Base-by-base conservation (phyloP, 108 stramenopile genomes). In the Nitzschia sp. region DNA sequence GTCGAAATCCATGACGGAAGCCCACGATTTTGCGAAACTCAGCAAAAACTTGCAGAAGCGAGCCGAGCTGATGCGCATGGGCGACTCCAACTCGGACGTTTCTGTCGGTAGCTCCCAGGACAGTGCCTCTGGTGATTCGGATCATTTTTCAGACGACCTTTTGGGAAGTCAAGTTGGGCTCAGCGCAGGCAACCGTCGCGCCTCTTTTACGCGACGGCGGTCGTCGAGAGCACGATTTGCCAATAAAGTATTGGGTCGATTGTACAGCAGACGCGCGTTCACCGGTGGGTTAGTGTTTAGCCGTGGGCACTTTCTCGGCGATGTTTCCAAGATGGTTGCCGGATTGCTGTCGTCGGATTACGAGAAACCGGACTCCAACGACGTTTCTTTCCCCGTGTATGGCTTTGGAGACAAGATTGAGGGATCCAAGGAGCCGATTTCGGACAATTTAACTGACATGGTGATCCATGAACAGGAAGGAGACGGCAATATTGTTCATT, bases 251-350 rank as follows among this genome's bases (percentile, higher is more conserved):
- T 77, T 94, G 18, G 89, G 87, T 26, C 75, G 88, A 18, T 64
- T 94, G 30, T 90, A 89, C 65, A 88, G 85, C 48, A 78, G 88
- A 0, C 84, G 88, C n/a, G 82, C 89, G 1, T 89, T 89, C 64
- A 89, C 90, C 11, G 79, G 80, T 53, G 93, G 93, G 3, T 78
- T 91, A 27, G 86, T 94, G 3, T 94, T 94, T 56, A 94, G 92
- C 60, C 78, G 86, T 61, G 93, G 93, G 8, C 93, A 94, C 64
- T 91, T 94, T 54, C 78, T 94, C 54, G 93, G 93, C 8, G 93
- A 94, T 63, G 82, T 94, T 9, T 90, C 90, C 21, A 94, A 89
- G 48, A 94, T 94, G 93, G 86, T 94, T 3, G 84, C 85, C 21
- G 89, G 88, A 3, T 64, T 89, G 35, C 68, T 92, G 2, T 78